Conservation (phyloP, 306 rosid genomes). For the Oxytropis ochrocephala region DNA sequence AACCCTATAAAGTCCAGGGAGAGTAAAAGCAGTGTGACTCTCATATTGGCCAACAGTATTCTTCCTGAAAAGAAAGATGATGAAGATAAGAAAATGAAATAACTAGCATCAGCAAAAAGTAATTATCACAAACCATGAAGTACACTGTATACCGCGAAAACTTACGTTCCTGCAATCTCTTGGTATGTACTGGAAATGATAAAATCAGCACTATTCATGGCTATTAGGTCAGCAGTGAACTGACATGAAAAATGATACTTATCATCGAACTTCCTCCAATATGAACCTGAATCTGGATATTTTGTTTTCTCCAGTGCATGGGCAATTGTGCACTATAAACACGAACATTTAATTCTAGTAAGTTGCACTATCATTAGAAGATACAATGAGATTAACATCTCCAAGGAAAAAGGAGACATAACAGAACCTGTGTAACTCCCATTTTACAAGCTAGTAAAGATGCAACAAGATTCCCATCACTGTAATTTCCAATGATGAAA, state of each 20-base stretch:
- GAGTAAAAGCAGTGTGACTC: conserved; percentile 86
- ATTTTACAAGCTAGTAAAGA: conserved; percentile 78
- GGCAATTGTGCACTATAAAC: conserved; percentile 71
- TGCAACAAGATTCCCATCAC: conserved; percentile 93
- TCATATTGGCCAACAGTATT: conserved; percentile 94
- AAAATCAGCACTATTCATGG: conserved; percentile 81
- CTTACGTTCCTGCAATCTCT: conserved; percentile 96
- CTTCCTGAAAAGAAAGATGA: conserved; percentile 50
- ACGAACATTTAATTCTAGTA: conserved; percentile 1
- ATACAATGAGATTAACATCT: conserved; percentile 3
- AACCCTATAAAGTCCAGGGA: conserved; percentile 85
- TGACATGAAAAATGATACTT: conserved; percentile 77
- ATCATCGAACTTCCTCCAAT: conserved; percentile 84
- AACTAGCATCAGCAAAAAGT: conserved; percentile 5
- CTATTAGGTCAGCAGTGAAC: too few relatives aligned
- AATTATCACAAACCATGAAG: too few relatives aligned
- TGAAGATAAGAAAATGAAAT: background rate
- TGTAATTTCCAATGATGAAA: conserved; percentile 89
- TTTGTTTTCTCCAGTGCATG: conserved; percentile 84
- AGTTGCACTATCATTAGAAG: conserved; percentile 9
- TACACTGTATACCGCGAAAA: background rate
- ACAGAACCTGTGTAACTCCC: conserved; percentile 83
- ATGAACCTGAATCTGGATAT: conserved; percentile 76
- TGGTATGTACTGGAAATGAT: conserved; percentile 88
- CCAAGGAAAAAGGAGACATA: background rate